phyloP scores from a whole-genome alignment of 164 flowering plant species.

The Sedum album region DNA sequence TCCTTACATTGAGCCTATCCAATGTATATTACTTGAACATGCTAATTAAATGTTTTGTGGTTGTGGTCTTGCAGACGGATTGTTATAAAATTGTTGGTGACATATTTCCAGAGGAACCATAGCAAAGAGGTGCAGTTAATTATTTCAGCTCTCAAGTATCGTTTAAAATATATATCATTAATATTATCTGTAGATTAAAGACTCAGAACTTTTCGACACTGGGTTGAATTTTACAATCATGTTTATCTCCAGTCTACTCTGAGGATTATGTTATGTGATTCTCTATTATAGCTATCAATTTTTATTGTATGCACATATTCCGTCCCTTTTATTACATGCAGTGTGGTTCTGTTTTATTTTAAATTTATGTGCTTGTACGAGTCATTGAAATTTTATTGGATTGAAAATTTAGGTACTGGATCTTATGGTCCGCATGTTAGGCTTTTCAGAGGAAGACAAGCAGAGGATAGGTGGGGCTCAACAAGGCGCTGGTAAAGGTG shows the following conservation, averaged over 20 bases:
- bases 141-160: not conserved
- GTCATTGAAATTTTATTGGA: conserved; percentile 2
- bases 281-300: too few relatives aligned
- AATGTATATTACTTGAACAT: not conserved
- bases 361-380: not conserved
- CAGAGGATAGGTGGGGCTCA: conserved; percentile 87
- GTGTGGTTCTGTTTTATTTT: too few relatives aligned
- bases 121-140: conserved; percentile 77
- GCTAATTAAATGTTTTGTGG: conserved; percentile 4
- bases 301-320: not conserved
- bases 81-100: conserved; percentile 88
- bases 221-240: not conserved
- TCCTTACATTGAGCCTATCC: not conserved
- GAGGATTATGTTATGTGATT: not conserved
- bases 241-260: not conserved
- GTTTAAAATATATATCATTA: not conserved
- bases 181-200: too few relatives aligned
- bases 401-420: conserved; percentile 64
- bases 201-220: too few relatives aligned
- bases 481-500: conserved; percentile 89
- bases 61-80: conserved; percentile 58
- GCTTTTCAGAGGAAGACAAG: conserved; percentile 94
- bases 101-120: conserved; percentile 93
- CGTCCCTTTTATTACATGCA: not conserved
- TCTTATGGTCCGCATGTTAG: conserved; percentile 96